phyloP scores from a whole-genome alignment of 192 early-diverging fungal genomes.

The Gonapodya prolifera region DNA sequence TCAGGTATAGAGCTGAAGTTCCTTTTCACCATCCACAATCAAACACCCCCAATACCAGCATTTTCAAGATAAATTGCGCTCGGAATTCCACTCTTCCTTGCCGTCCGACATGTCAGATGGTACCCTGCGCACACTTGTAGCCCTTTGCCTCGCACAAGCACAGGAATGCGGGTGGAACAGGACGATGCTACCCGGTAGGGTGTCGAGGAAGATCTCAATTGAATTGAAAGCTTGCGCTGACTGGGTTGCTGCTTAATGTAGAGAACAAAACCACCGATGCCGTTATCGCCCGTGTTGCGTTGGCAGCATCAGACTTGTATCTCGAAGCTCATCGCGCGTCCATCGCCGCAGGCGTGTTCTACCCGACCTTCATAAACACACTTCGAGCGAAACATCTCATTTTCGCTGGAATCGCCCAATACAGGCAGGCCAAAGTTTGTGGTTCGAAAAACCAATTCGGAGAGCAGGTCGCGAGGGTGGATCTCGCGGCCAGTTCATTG shows the following conservation, averaged over 20 bases:
- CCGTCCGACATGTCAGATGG: constrained; percentile 55
- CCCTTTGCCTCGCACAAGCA: constrained; percentile 85
- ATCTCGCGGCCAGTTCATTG: constrained; percentile 18
- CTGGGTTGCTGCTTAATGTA: not conserved
- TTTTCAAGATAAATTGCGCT: constrained; percentile 39
- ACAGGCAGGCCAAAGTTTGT: constrained; percentile 60
- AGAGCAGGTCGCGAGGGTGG: constrained; percentile 70
- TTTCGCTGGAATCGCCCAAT: constrained; percentile 66
- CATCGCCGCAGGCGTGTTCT: not conserved
- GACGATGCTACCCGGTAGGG: not conserved
- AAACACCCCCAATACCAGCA: constrained; percentile 15
- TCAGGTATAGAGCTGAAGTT: constrained; percentile 15
- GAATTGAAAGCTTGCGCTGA: not conserved
- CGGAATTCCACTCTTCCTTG: constrained; percentile 49
- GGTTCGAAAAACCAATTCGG: constrained; percentile 64
- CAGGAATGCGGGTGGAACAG: constrained; percentile 24
- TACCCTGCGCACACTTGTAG: constrained; percentile 51
- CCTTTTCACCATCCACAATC: not conserved
- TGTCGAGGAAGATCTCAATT: not conserved
- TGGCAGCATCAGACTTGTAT: not conserved
- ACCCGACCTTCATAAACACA: constrained; percentile 3
- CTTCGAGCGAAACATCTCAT: constrained; percentile 23
- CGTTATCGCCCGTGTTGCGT: not conserved
- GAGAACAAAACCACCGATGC: constrained; percentile 7
- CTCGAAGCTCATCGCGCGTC: not conserved